Evolutionary conservation across 2,329 filamentous ascomycete species (phyloP), one percentile per base, ranked within the genome.

Genomic region (Blastomyces silverae): DNA sequence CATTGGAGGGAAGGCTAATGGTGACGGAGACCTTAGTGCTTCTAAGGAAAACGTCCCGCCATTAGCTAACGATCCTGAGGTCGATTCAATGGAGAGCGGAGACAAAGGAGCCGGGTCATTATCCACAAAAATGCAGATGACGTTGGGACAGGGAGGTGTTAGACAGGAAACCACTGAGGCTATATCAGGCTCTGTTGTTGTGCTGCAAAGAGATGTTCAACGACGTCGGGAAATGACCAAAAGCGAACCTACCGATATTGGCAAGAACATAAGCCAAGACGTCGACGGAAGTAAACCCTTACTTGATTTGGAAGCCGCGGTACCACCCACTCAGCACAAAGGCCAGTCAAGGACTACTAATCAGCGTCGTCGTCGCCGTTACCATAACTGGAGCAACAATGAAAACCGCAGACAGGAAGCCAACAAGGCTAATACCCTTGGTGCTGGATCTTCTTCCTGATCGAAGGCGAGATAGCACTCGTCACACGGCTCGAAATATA

Each of bases 151-250:
- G 42, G 25, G 17, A 28, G 20, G 25, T 28, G 59, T 15, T n/a
- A 11, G 17, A 28, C 59, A 61, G 44, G 28, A 31, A 34, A 13
- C 59, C n/a, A n/a, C 44, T 61, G 59, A 61, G 3, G 28, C 5
- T 34, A n/a, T 25, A 44, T 50, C 44, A 3, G 15, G 25, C 4
- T 37, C 15, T 13, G 46, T 34, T 48, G 42, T 44, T 6, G 10
- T 20, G 25, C 28, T 50, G 55, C 46, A 34, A 65, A 62, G 34
- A 28, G 22, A 50, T 61, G n/a, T 10, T 50, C 59, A 50, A 37
- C 59, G n/a, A 20, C 68, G 68, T 28, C 65, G 68, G 50, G 64
- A 63, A 31, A 17, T 68, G 58, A 67, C 69, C 10, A 70, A 66
- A 64, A 70, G 69, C 44, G 69, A 69, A 58, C 68, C 68, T n/a